Evolutionary conservation across 2,329 filamentous ascomycete species (phyloP).

Genomic region (Ampelomyces quisqualis): DNA sequence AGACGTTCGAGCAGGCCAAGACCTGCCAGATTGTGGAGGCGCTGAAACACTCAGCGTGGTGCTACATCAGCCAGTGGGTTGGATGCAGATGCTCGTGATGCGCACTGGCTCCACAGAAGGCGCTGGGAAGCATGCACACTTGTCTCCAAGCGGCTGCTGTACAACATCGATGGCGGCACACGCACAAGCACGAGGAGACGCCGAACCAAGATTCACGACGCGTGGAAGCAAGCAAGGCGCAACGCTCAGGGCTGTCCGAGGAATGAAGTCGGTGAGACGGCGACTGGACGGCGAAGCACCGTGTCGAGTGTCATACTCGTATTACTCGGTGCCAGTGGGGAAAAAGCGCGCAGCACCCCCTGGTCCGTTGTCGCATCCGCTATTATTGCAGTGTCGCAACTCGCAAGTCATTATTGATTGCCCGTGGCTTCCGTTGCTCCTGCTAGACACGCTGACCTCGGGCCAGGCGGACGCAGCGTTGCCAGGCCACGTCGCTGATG

Average conservation of each 20-base stretch:
- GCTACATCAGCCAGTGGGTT: conserved; percentile 16
- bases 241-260: too few relatives aligned
- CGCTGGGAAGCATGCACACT: conserved; percentile 29
- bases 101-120: conserved; percentile 23
- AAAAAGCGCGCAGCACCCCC: conserved; percentile 16
- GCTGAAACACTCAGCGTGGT: conserved; percentile 1
- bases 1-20: conserved; percentile 1
- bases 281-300: conserved; percentile 16
- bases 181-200: conserved; percentile 34
- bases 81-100: conserved; percentile 1
- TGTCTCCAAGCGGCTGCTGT: conserved; percentile 12
- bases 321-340: conserved; percentile 25
- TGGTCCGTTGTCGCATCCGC: conserved; percentile 18
- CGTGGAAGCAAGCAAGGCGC: conserved; percentile 27
- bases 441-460: background rate
- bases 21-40: background rate
- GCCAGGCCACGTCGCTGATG: background rate
- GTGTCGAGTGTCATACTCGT: conserved; percentile 15
- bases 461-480: background rate
- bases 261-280: conserved; percentile 40
- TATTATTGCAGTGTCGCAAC: conserved; percentile 5
- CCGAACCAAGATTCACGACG: conserved; percentile 14
- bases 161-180: conserved; percentile 15
- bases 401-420: too few relatives aligned
- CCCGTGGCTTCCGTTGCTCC: too few relatives aligned